These are phyloP conservation scores for Fusarium metavorans DNA, from an alignment of 2,329 filamentous ascomycete genomes.

Conservation along the genomic window DNA sequence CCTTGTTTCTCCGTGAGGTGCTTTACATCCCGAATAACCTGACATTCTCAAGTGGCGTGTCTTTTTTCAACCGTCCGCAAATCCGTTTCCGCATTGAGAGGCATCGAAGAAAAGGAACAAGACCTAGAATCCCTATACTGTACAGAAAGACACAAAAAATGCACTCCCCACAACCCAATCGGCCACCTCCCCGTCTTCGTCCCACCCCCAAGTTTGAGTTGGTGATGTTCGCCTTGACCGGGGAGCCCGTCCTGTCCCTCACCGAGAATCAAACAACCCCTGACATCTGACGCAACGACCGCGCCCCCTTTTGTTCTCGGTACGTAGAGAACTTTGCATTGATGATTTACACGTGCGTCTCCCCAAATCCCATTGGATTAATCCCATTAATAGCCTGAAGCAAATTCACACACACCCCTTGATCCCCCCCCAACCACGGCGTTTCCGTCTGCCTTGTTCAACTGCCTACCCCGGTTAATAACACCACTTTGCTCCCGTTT, in stretches of 20 bases:
- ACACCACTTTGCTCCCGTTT: neutral
- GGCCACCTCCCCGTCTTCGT: constrained; percentile 33
- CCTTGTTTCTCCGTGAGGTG: constrained; percentile 40
- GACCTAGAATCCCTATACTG: neutral
- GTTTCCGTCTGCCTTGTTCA: neutral
- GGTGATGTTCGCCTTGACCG: neutral
- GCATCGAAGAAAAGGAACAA: neutral
- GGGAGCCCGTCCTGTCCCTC: neutral
- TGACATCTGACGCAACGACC: neutral
- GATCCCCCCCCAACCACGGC: neutral
- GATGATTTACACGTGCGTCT: neutral
- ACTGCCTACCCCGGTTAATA: neutral
- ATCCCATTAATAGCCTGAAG: constrained; percentile 4
- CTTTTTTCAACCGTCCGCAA: constrained; percentile 2
- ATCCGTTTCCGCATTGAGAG: neutral
- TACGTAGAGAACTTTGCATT: neutral
- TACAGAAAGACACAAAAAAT: neutral
- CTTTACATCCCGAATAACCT: constrained; percentile 38
- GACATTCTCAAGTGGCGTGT: constrained; percentile 41
- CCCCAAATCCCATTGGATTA: neutral
- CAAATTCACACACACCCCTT: neutral
- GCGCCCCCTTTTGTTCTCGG: neutral
- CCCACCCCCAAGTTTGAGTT: neutral
- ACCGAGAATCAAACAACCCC: neutral
- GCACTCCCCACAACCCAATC: constrained; percentile 18